Conservation (phyloP, 2,329 filamentous ascomycete genomes). For the Microcera coccophila region DNA sequence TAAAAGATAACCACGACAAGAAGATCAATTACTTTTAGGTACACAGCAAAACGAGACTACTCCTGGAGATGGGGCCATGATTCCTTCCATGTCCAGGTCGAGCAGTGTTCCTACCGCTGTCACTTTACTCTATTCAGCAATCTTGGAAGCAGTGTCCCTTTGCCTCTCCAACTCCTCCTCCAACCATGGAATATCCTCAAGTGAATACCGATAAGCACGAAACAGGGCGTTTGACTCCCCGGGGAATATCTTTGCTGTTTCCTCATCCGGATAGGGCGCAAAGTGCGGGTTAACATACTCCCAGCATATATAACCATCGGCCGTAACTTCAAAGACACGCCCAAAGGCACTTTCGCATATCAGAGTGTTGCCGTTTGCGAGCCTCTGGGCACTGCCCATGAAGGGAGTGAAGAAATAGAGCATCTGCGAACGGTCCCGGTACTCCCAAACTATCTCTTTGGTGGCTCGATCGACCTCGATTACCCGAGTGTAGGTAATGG, state of each 20-base stretch:
- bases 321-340: constrained; percentile 25
- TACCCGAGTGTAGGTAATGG: constrained; percentile 25
- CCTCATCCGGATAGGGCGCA: constrained; percentile 21
- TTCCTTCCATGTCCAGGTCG: too few species aligned
- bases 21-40: too few species aligned
- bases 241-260: constrained; percentile 24
- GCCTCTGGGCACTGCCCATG: constrained; percentile 29
- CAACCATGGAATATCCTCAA: constrained; percentile 28
- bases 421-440: constrained; percentile 28
- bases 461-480: constrained; percentile 24
- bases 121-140: too few species aligned
- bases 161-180: neutral
- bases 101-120: too few species aligned
- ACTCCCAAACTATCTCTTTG: constrained; percentile 28
- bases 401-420: constrained; percentile 30
- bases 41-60: too few species aligned
- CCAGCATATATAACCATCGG: constrained; percentile 27
- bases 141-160: too few species aligned
- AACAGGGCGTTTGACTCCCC: constrained; percentile 30
- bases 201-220: constrained; percentile 25
- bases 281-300: constrained; percentile 30
- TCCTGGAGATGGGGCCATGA: too few species aligned
- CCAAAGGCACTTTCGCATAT: constrained; percentile 29
- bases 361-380: constrained; percentile 27
- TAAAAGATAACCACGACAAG: too few species aligned